A percentile compares a stretch with the other conserved stretches of the same genome.
phyloP scores from a whole-genome alignment of 1,284 basidiomycete species.

The Sphagnurus paluster region DNA sequence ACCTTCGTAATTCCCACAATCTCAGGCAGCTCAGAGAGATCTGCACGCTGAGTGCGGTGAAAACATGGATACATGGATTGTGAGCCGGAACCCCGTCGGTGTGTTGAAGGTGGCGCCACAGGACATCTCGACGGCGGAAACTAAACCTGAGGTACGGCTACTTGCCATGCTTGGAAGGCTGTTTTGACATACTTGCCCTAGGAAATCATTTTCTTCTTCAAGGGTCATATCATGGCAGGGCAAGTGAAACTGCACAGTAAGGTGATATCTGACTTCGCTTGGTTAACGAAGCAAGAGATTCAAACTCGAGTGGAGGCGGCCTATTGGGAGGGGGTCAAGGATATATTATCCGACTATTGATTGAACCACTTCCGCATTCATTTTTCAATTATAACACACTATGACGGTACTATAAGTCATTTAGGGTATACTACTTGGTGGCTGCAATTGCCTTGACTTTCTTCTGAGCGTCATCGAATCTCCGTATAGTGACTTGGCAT shows the following conservation, averaged over 20 bases:
- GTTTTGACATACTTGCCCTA: constrained; percentile 21
- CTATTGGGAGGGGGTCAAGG: constrained; percentile 79
- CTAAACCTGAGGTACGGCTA: constrained; percentile 34
- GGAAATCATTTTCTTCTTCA: constrained; percentile 74
- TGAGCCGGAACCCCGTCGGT: constrained; percentile 73
- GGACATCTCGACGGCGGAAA: constrained; percentile 23
- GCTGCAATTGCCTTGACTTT: constrained; percentile 54
- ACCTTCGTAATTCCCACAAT: constrained; percentile 1
- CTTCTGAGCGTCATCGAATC: constrained; percentile 89
- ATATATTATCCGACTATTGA: constrained; percentile 77
- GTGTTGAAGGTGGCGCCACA: constrained; percentile 50
- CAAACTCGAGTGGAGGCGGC: constrained; percentile 56
- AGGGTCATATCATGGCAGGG: constrained; percentile 81
- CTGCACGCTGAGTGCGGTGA: constrained; percentile 67
- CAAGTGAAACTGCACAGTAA: constrained; percentile 60
- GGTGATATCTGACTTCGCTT: constrained; percentile 75
- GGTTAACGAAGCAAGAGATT: constrained; percentile 90
- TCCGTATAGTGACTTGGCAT: constrained; percentile 82
- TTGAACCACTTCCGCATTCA: constrained; percentile 9
- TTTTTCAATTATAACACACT: constrained; percentile 8
- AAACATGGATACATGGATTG: constrained; percentile 82
- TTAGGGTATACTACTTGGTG: constrained; percentile 34
- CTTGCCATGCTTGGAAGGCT: neutral
- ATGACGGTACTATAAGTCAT: neutral
- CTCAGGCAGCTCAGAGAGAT: constrained; percentile 70